Percentiles rank a stretch among this genome's conserved stretches.
Evolutionary conservation across 495 filamentous ascomycete genomes (phyloP).

Genomic region (Sporormia fimetaria): DNA sequence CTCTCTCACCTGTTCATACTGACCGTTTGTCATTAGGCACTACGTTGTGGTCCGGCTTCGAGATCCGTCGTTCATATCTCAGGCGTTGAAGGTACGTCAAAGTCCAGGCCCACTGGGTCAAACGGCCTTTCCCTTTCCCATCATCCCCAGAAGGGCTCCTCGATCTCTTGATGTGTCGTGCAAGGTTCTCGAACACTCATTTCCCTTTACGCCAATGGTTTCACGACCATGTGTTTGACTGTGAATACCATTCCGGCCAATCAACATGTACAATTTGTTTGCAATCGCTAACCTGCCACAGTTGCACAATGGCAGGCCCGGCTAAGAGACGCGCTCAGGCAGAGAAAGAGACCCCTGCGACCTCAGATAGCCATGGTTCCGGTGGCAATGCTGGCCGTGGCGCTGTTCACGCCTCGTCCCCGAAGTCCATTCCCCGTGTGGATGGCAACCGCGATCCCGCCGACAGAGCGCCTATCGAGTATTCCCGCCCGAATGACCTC

Average conservation of each 20-base stretch:
- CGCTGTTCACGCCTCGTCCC: constrained; percentile 10
- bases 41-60: too few species aligned
- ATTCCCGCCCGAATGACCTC: constrained; percentile 11
- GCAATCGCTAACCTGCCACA: constrained; percentile 13
- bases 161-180: too few species aligned
- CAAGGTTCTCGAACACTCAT: not conserved
- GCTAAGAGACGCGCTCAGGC: constrained; percentile 23
- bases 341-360: constrained; percentile 14
- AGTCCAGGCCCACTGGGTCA: too few species aligned
- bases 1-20: too few species aligned
- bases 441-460: constrained; percentile 30
- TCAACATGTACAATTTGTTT: not conserved
- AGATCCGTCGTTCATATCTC: too few species aligned
- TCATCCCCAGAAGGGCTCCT: too few species aligned
- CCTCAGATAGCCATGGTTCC: constrained; percentile 11
- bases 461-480: constrained; percentile 1
- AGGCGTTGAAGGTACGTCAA: too few species aligned
- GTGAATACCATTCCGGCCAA: too few species aligned
- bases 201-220: too few species aligned
- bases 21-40: too few species aligned
- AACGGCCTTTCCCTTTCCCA: too few species aligned
- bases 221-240: too few species aligned
- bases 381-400: constrained; percentile 4
- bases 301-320: constrained; percentile 27
- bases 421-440: constrained; percentile 19